Base-by-base conservation (phyloP, 768 basidiomycete species). In the Leucocoprinus birnbaumii region DNA sequence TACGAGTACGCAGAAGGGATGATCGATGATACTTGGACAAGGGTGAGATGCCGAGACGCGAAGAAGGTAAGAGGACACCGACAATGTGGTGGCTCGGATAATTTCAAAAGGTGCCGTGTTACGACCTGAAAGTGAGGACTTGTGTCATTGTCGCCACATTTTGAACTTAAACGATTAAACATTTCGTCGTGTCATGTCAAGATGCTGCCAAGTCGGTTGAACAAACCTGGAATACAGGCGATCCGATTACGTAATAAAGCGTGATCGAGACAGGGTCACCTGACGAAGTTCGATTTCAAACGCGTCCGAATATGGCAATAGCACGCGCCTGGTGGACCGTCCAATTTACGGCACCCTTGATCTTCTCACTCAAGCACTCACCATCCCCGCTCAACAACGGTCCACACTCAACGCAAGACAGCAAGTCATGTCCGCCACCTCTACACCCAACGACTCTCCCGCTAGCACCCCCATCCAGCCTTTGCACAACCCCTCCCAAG, bases 401-500 rank as follows among this genome's bases (percentile, higher is more conserved):
- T 38, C 16, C 50, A 26, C 50, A 16, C 26, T n/a, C 26, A 13
- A 2, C 35, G 5, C 41, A 24, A 50, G n/a, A n/a, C n/a, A n/a
- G n/a, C n/a, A n/a, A 35, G 63, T 57, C 59, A 77, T 75, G 71
- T 88, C 87, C 69, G 76, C 84, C 35, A 74, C 78, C 16, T 61
- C 80, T 31, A 82, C 86, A 21, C 84, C 87, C 57, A 82, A 74
- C 56, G 85, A 87, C 59, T 89, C 89, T 40, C 87, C 90, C 50
- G 67, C 69, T 45, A 71, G 71, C 19, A 73, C 80, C 4, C 80
- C 82, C 52, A 83, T 94, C 56, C 85, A 90, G 66, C 89, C 93
- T 21, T 80, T 95, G 61, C 93, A 96, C 71, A 87, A 92, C 66
- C 91, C 92, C 14, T 78, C 80, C 1, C 86, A 89, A 63, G 88